Evolutionary conservation across 164 flowering plant genomes (phyloP).

Genomic region (Saururus chinensis): DNA sequence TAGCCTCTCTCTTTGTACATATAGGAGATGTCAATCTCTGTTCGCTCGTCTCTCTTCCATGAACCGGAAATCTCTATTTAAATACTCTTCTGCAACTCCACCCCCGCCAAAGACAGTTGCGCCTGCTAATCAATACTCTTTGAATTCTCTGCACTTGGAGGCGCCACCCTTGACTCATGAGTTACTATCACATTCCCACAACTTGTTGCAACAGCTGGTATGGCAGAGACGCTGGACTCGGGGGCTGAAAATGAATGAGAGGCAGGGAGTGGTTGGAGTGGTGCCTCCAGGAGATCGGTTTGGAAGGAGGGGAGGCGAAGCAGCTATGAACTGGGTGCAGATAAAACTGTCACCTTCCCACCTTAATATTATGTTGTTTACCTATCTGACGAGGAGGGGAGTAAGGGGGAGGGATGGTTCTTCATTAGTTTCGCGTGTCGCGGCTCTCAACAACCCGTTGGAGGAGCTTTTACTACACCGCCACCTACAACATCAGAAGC

Average conservation of each 20-base stretch:
- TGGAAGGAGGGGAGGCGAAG: neutral
- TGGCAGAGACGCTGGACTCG: neutral
- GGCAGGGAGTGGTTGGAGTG: neutral
- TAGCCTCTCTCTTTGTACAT: too few relatives aligned
- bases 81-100: neutral
- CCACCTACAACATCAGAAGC: neutral
- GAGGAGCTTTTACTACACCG: neutral
- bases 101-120: neutral
- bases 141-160: neutral
- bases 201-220: neutral
- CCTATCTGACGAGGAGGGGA: neutral
- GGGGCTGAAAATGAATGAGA: neutral
- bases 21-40: neutral
- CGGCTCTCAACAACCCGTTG: neutral
- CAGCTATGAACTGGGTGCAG: neutral
- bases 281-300: neutral
- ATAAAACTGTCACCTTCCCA: too few relatives aligned
- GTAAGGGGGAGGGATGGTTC: neutral
- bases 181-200: neutral
- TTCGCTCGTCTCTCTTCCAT: neutral
- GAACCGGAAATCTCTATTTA: neutral
- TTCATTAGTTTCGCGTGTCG: conserved; percentile 2
- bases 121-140: neutral
- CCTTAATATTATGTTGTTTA: neutral
- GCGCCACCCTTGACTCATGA: neutral